Evolutionary conservation across 352 stramenopile species (phyloP).

Genomic region (Pythium aquatile): DNA sequence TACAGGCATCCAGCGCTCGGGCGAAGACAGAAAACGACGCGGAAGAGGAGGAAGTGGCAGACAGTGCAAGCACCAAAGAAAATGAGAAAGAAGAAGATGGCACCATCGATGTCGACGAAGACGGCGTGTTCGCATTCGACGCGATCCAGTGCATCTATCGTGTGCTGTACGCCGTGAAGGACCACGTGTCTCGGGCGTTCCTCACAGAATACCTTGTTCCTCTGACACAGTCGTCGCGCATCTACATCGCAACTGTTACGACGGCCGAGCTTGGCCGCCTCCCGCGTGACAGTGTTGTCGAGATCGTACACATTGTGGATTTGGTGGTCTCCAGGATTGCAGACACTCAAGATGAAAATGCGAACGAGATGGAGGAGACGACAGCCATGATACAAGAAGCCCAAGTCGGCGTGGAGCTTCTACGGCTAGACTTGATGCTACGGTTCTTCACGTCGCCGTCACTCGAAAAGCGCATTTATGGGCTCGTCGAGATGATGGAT

Average conservation of each 20-base stretch:
- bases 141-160: slow-evolving; percentile 52
- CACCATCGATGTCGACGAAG: slow-evolving; percentile 4
- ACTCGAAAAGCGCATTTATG: slow-evolving; percentile 73
- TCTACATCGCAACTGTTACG: slow-evolving; percentile 30
- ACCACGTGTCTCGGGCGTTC: slow-evolving; percentile 46
- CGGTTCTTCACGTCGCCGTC: slow-evolving; percentile 53
- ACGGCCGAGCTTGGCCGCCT: slow-evolving; percentile 35
- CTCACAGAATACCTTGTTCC: slow-evolving; percentile 37
- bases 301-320: slow-evolving; percentile 62
- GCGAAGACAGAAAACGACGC: neutral
- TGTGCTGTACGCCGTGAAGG: slow-evolving; percentile 57
- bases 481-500: slow-evolving; percentile 61
- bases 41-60: neutral
- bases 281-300: slow-evolving; percentile 47
- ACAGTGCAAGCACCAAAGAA: neutral
- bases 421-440: slow-evolving; percentile 53
- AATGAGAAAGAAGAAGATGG: slow-evolving; percentile 1
- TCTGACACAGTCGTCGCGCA: slow-evolving; percentile 31
- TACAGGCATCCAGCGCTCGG: slow-evolving; percentile 24
- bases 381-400: slow-evolving; percentile 11
- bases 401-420: slow-evolving; percentile 37
- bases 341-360: neutral
- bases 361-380: neutral
- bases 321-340: slow-evolving; percentile 32
- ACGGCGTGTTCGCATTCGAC: slow-evolving; percentile 45